A percentile compares a stretch with the other conserved stretches of the same genome.
Conservation (phyloP, 2,329 filamentous ascomycete genomes). For the Rhynchosporium agropyri region DNA sequence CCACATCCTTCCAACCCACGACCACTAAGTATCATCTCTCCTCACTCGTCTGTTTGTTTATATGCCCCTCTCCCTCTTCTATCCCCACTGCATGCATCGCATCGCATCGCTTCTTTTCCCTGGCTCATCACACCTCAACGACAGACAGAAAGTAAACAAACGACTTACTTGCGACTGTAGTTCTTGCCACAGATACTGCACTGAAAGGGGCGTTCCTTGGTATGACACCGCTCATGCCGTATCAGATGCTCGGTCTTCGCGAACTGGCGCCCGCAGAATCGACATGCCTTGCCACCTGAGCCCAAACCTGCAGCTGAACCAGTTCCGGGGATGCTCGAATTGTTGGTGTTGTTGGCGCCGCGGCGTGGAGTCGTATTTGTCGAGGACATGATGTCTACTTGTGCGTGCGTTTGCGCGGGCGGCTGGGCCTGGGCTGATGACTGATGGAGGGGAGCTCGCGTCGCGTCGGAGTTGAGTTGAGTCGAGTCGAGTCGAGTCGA, state of each 20-base stretch:
- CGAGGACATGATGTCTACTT: not conserved
- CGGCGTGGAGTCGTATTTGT: conserved; percentile 10
- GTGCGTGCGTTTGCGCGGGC: too few species aligned
- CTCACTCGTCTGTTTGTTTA: conserved; percentile 12
- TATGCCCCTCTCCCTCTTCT: not conserved
- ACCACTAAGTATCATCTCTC: conserved; percentile 5
- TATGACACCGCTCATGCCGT: conserved; percentile 18
- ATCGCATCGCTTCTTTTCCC: too few species aligned
- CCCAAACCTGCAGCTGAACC: not conserved
- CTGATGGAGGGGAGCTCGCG: too few species aligned
- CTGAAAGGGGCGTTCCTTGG: conserved; percentile 17
- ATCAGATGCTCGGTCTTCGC: conserved; percentile 19
- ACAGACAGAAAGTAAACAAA: not conserved
- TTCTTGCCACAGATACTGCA: conserved; percentile 21
- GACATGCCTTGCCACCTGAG: conserved; percentile 5
- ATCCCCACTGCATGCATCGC: not conserved
- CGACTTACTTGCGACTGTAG: conserved; percentile 20
- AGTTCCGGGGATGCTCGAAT: not conserved
- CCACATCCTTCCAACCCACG: conserved; percentile 1
- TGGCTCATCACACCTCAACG: not conserved
- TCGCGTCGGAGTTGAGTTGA: too few species aligned
- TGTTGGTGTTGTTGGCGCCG: not conserved
- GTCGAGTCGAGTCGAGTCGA: too few species aligned
- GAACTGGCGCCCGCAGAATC: conserved; percentile 15
- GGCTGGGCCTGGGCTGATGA: too few species aligned